These are phyloP conservation scores for Leishmania gerbilli DNA, from an alignment of 208 protist genomes.

Conservation along the genomic window DNA sequence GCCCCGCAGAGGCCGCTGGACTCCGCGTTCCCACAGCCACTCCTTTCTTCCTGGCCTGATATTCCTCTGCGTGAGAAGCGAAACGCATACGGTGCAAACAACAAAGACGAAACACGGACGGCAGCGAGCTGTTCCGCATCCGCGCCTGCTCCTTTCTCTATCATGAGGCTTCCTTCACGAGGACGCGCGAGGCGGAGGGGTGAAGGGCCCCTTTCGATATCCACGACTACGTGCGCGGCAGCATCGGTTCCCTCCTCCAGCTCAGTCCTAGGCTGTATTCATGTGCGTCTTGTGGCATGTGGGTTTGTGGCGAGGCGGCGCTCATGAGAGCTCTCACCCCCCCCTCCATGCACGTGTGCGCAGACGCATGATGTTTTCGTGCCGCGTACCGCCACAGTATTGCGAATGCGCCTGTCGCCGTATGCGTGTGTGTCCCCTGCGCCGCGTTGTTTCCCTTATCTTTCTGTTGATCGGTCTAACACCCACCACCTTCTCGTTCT, in stretches of 20 bases:
- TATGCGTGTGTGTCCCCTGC: background rate
- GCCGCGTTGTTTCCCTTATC: background rate
- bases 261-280: background rate
- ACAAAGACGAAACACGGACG: background rate
- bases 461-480: background rate
- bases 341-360: background rate
- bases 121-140: background rate
- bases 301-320: background rate
- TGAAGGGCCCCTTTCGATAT: background rate
- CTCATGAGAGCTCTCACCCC: background rate
- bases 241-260: background rate
- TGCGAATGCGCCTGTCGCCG: background rate
- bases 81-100: too few relatives aligned
- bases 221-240: background rate
- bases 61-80: background rate
- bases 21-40: background rate
- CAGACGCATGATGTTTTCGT: background rate
- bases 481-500: background rate
- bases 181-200: background rate
- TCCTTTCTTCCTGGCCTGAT: background rate
- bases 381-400: background rate
- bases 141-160: background rate
- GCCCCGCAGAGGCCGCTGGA: background rate
- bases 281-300: background rate
- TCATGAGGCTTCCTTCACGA: background rate